Percentiles rank a stretch among this genome's conserved stretches.
Evolutionary conservation across 495 filamentous ascomycete genomes (phyloP).

Genomic region (Astrocystis sublimbata): DNA sequence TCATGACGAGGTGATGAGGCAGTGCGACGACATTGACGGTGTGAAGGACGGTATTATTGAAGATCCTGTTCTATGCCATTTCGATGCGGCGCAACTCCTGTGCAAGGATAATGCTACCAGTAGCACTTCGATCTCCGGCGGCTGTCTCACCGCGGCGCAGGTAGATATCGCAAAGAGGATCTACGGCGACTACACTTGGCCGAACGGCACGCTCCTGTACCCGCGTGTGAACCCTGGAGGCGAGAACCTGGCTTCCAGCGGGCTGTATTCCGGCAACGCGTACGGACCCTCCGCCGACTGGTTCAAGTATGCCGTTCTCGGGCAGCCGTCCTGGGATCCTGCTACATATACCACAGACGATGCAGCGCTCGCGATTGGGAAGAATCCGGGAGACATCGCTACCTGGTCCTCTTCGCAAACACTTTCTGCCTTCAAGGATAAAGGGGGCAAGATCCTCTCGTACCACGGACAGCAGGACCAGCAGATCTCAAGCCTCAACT

Average conservation of each 20-base stretch:
- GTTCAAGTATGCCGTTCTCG: slow-evolving; percentile 57
- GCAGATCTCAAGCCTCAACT: slow-evolving; percentile 39
- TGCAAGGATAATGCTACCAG: slow-evolving; percentile 40
- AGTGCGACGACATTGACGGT: slow-evolving; percentile 60
- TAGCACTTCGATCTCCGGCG: slow-evolving; percentile 28
- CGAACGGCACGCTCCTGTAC: slow-evolving; percentile 54
- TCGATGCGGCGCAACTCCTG: slow-evolving; percentile 46
- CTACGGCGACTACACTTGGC: slow-evolving; percentile 49
- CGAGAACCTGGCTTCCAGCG: slow-evolving; percentile 18
- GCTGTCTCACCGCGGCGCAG: slow-evolving; percentile 53
- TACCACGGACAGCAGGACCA: slow-evolving; percentile 50
- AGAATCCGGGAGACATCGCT: slow-evolving; percentile 40
- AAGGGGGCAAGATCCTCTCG: slow-evolving; percentile 47
- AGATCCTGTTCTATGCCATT: slow-evolving; percentile 55
- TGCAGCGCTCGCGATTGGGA: slow-evolving; percentile 24
- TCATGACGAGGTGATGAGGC: slow-evolving; percentile 53
- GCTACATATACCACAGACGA: slow-evolving; percentile 27
- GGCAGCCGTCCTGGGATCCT: slow-evolving; percentile 51
- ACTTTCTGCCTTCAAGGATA: slow-evolving; percentile 39
- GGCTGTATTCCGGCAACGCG: slow-evolving; percentile 21
- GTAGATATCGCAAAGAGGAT: slow-evolving; percentile 50
- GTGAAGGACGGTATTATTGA: slow-evolving; percentile 58
- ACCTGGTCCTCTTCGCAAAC: slow-evolving; percentile 42
- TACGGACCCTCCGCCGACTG: slow-evolving; percentile 35
- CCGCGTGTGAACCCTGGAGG: slow-evolving; percentile 46